phyloP scores from a whole-genome alignment of 2,329 filamentous ascomycete species.

The Epichloe uncinata region DNA sequence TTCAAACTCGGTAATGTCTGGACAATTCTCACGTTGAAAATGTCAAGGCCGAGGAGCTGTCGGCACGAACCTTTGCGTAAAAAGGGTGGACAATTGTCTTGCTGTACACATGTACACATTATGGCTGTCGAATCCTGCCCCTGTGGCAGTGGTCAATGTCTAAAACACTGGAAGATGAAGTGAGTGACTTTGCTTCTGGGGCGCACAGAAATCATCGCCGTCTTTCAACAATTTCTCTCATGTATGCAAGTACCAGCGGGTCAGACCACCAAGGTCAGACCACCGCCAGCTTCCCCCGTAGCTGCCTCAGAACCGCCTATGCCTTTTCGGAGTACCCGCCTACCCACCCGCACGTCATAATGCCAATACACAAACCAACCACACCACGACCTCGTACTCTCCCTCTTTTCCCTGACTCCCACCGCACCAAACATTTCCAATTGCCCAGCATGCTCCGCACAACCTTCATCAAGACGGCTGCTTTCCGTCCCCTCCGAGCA shows the following conservation, averaged over 20 bases:
- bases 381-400: constrained; percentile 4
- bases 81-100: too few species aligned
- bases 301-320: not conserved
- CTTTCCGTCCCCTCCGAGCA: constrained; percentile 38
- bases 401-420: constrained; percentile 2
- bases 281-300: not conserved
- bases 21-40: too few species aligned
- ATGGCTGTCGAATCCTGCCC: too few species aligned
- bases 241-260: not conserved
- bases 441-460: constrained; percentile 51
- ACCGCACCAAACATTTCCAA: constrained; percentile 6
- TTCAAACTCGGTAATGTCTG: too few species aligned
- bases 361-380: not conserved
- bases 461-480: constrained; percentile 40
- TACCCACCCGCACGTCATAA: constrained; percentile 5
- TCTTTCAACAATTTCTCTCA: too few species aligned
- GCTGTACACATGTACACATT: too few species aligned
- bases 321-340: not conserved
- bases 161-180: too few species aligned
- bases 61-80: too few species aligned
- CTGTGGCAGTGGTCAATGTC: too few species aligned
- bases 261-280: not conserved
- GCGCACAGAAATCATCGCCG: too few species aligned
- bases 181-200: too few species aligned
- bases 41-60: too few species aligned